These are phyloP conservation scores for Cyberlindnera saturnus DNA, from an alignment of 805 yeast genomes.

Conservation along the genomic window DNA sequence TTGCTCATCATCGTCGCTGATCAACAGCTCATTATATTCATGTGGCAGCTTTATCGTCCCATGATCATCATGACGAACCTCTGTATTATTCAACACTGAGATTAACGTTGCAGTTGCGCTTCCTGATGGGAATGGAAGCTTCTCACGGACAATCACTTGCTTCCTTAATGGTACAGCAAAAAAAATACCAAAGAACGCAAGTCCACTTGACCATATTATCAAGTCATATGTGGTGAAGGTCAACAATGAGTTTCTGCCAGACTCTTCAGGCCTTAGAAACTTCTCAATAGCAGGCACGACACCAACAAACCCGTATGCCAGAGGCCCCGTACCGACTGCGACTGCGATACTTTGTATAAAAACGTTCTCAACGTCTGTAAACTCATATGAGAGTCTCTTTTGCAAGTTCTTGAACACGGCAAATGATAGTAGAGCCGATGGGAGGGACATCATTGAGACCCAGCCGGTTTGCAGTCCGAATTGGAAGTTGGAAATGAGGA, in stretches of 20 bases:
- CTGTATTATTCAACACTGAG: constrained; percentile 75
- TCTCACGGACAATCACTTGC: constrained; percentile 83
- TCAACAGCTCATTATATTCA: constrained; percentile 12
- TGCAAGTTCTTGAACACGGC: constrained; percentile 66
- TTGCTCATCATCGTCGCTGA: constrained; percentile 14
- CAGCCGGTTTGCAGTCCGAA: constrained; percentile 97
- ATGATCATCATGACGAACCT: constrained; percentile 26
- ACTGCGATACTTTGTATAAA: constrained; percentile 89
- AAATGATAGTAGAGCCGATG: constrained; percentile 84
- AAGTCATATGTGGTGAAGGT: constrained; percentile 44
- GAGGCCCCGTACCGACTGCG: constrained; percentile 96
- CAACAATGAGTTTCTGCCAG: constrained; percentile 44
- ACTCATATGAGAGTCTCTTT: constrained; percentile 32
- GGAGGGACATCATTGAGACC: constrained; percentile 99
- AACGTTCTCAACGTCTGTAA: constrained; percentile 91
- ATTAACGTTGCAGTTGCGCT: constrained; percentile 93
- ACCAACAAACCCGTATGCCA: constrained; percentile 93
- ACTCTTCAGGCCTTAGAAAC: constrained; percentile 71
- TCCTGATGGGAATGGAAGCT: constrained; percentile 90
- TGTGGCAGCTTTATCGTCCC: constrained; percentile 5
- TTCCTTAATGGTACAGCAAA: constrained; percentile 85
- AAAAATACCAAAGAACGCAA: constrained; percentile 93
- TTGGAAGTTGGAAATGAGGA: constrained; percentile 86
- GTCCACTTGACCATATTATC: constrained; percentile 75
- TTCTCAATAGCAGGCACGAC: constrained; percentile 94